Evolutionary conservation across 805 yeast genomes (phyloP), one percentile per base, ranked within the genome.

Genomic region (Lipomyces kockii): DNA sequence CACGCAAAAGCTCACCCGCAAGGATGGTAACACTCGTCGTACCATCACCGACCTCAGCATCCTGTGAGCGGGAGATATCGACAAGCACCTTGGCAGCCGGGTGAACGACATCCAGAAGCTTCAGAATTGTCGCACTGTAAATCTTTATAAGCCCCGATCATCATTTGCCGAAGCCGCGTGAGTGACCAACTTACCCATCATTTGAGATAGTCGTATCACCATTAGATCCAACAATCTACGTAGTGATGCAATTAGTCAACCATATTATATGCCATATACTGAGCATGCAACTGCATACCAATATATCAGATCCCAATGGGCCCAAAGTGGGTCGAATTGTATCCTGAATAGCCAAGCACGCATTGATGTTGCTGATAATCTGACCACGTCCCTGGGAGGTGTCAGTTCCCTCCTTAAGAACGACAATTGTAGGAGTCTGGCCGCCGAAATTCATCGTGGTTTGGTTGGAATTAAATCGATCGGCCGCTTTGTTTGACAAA

Each of bases 11-110:
- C 80, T 95, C 98, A 9, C 97, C 93, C 55, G 94, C 88, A 66
- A 94, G 81, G 12, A 95, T 90, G 0, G 98, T 92, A 39, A 96
- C 99, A 32, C 97, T 90, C 0, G 99, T 94, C 54, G 99, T 95
- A 73, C 99, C 99, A 77, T 95, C 98, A 68, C 98, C 98, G 72
- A 94, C 97, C 79, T 94, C 98, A 68, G 96, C 97, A 78, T 95
- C 99, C 82, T 95, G 99, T 25, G 96, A 94, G 78, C 95, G 89
- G 60, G 97, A 89, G 65, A 95, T 90, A 77, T 96, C 97, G 39
- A 96, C 99, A 72, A 95, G 83, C 64, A 94, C 94, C 75, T 91
- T 91, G 29, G 99, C 99, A 17, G 98, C 98, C 9, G 99, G 99
- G 76, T 95, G 99, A 32, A 95, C 97, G 64, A 95, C 96, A 76